Evolutionary conservation across 2,329 filamentous ascomycete species (phyloP), one percentile per base, ranked within the genome.

Genomic region (Aspergillus neotritici): DNA sequence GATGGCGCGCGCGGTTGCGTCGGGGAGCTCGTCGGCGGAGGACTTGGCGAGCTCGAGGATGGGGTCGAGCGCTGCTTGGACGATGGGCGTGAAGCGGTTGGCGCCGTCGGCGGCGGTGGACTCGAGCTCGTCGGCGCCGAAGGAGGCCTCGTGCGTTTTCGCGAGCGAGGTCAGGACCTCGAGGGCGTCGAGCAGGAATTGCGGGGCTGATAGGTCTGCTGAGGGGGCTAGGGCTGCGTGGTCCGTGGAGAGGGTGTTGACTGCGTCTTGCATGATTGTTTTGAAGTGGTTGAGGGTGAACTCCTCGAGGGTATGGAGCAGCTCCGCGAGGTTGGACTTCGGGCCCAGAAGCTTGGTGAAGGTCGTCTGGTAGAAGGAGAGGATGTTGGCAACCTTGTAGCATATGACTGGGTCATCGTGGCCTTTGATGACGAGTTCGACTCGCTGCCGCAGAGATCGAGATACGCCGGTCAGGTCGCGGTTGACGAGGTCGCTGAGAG

Each of bases 361-460:
- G 1, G 90, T 96, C 49, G 80, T 76, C 25, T 80, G 82, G 68
- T 98, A 98, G 67, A 98, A 98, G 32, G 80, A 82, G 33, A 97
- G 76, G 1, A 98, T 73, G 55, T 94, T 96, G 9, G 87, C 83
- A 32, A 97, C 81, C 62, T 89, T 93, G 71, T 95, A 98, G 29
- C 88, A 84, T 37, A 89, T 72, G 14, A 94, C 87, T 0, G 84
- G 84, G 46, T 97, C 90, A 55, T 96, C 90, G 62, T 95, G 91
- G 48, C 86, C 86, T 56, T 94, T 89, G 12, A 97, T 84, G 14
- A 94, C 86, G 57, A 97, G 86, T 64, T 96, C 90, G 40, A 94
- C 82, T 28, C 91, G 79, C 63, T 96, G 90, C 17, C 86, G 82
- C n/a, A 97, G 68, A n/a, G 90, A 80, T 15, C 87, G 80, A 31